These are phyloP conservation scores for Komagataella pastoris DNA, from an alignment of 805 yeast species.

Conservation along the genomic window DNA sequence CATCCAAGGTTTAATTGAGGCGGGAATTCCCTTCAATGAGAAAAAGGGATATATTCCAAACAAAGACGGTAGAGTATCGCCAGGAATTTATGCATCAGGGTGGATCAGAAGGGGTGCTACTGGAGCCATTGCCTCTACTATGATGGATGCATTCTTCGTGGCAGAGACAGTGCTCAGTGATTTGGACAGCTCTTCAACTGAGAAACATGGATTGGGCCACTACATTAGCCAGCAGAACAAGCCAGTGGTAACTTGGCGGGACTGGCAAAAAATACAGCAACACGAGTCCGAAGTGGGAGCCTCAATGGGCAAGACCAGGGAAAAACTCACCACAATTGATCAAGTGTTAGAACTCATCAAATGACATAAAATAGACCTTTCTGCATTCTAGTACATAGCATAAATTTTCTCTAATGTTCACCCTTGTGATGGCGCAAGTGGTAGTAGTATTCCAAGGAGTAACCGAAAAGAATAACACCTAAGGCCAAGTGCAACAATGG, in stretches of 20 bases:
- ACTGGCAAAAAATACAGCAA: slow-evolving; percentile 48
- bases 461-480: slow-evolving; percentile 62
- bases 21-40: slow-evolving; percentile 33
- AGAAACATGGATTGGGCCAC: background rate
- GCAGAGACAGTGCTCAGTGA: slow-evolving; percentile 56
- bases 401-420: slow-evolving; percentile 24
- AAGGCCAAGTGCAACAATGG: slow-evolving; percentile 70
- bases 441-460: slow-evolving; percentile 87
- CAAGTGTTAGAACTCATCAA: slow-evolving; percentile 30
- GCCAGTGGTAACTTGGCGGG: slow-evolving; percentile 40
- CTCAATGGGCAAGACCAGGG: slow-evolving; percentile 35
- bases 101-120: slow-evolving; percentile 83
- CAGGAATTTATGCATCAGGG: slow-evolving; percentile 68
- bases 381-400: slow-evolving; percentile 5
- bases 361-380: slow-evolving; percentile 1
- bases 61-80: slow-evolving; percentile 27
- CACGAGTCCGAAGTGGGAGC: slow-evolving; percentile 39
- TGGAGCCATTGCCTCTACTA: slow-evolving; percentile 86
- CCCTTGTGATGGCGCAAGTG: slow-evolving; percentile 58
- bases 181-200: slow-evolving; percentile 14
- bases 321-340: slow-evolving; percentile 33
- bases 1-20: slow-evolving; percentile 39
- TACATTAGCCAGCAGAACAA: slow-evolving; percentile 1
- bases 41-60: slow-evolving; percentile 31
- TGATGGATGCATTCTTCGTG: slow-evolving; percentile 70